A percentile compares a stretch with the other conserved stretches of the same genome.
Conservation (phyloP, 352 stramenopile genomes). For the Detonula confervacea region DNA sequence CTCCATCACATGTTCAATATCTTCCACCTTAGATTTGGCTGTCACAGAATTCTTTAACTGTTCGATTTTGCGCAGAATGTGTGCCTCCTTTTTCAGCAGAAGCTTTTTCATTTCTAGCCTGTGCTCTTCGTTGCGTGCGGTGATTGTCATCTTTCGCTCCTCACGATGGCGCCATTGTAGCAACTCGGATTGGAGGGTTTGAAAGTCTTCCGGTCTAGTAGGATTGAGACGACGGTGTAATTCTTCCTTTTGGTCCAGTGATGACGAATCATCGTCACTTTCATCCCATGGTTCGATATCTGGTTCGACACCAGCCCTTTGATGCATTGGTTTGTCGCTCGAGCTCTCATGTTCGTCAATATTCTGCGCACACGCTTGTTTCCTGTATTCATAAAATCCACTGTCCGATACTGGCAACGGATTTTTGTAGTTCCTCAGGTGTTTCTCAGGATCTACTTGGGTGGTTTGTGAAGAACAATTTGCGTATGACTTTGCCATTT, state of each 20-base stretch:
- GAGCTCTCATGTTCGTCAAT: conserved; percentile 3
- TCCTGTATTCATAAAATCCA: conserved; percentile 12
- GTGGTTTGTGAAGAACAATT: conserved; percentile 33
- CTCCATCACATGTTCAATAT: conserved; percentile 27
- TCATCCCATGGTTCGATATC: conserved; percentile 11
- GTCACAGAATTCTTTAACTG: conserved; percentile 25
- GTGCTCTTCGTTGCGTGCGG: conserved; percentile 13
- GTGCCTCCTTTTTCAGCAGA: conserved; percentile 39
- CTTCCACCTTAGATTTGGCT: conserved; percentile 26
- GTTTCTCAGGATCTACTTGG: conserved; percentile 18
- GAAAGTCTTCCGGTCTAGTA: conserved; percentile 41
- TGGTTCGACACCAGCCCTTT: neutral
- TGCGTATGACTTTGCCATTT: conserved; percentile 22
- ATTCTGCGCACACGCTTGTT: neutral
- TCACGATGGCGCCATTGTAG: conserved; percentile 41
- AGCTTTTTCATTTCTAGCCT: conserved; percentile 40
- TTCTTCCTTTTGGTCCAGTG: conserved; percentile 26
- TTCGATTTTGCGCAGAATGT: conserved; percentile 49
- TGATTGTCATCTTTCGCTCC: conserved; percentile 41
- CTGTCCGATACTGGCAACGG: neutral
- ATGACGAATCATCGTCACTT: conserved; percentile 5
- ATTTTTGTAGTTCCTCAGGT: conserved; percentile 20
- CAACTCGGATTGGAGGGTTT: conserved; percentile 38
- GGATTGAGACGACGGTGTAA: conserved; percentile 40
- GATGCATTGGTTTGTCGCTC: neutral